Evolutionary conservation across 768 basidiomycete genomes (phyloP).

Genomic region (Xerocomellus dryophilus): DNA sequence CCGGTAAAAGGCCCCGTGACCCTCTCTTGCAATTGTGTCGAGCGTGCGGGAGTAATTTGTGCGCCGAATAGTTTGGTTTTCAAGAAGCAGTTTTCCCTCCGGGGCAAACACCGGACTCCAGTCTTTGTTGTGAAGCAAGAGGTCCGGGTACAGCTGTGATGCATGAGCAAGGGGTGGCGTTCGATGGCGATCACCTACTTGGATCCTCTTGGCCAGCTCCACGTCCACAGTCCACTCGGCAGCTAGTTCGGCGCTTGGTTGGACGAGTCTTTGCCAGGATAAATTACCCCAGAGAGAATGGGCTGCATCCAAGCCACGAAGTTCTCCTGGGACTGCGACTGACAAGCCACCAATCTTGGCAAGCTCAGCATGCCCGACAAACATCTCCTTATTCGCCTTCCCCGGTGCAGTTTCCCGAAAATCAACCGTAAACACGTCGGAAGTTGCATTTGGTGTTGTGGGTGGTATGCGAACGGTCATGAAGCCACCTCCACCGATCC

Average conservation of each 20-base stretch:
- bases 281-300: slow-evolving; percentile 79
- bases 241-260: slow-evolving; percentile 74
- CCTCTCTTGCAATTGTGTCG: slow-evolving; percentile 65
- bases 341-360: slow-evolving; percentile 76
- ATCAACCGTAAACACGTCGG: slow-evolving; percentile 73
- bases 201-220: slow-evolving; percentile 57
- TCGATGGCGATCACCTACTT: slow-evolving; percentile 40
- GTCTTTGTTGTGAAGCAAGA: slow-evolving; percentile 66
- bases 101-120: slow-evolving; percentile 87
- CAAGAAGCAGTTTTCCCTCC: slow-evolving; percentile 60
- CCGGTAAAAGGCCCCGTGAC: slow-evolving; percentile 80
- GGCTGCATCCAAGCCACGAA: slow-evolving; percentile 82
- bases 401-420: slow-evolving; percentile 87
- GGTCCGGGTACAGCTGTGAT: slow-evolving; percentile 40
- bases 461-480: slow-evolving; percentile 81
- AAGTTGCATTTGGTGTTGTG: slow-evolving; percentile 35
- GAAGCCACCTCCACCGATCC: slow-evolving; percentile 86
- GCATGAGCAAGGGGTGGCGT: background rate
- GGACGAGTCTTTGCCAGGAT: slow-evolving; percentile 74
- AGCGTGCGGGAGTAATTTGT: slow-evolving; percentile 79
- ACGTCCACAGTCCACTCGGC: slow-evolving; percentile 73
- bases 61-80: slow-evolving; percentile 73
- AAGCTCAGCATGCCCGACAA: slow-evolving; percentile 46
- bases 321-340: slow-evolving; percentile 89
- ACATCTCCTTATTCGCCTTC: slow-evolving; percentile 76